phyloP scores from a whole-genome alignment of 2,329 filamentous ascomycete genomes.

The Trichoderma polysporum region DNA sequence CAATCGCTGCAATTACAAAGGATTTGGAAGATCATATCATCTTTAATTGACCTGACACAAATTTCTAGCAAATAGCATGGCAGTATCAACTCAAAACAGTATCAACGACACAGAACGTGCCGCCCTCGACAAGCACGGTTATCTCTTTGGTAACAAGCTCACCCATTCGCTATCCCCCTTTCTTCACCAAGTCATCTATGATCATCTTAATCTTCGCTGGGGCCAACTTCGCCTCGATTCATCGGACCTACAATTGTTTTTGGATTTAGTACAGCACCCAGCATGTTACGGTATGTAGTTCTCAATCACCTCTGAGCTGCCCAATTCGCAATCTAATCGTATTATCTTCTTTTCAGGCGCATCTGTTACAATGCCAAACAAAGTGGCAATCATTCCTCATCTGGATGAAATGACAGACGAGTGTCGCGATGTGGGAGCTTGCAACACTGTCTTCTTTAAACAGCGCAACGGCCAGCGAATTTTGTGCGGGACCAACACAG shows the following conservation, averaged over 20 bases:
- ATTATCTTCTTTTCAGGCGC: not conserved
- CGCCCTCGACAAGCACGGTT: conserved; percentile 9
- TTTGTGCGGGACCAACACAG: conserved; percentile 14
- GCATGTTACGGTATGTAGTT: conserved; percentile 7
- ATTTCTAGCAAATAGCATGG: not conserved
- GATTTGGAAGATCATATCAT: not conserved
- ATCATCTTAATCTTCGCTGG: conserved; percentile 10
- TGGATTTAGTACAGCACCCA: conserved; percentile 7
- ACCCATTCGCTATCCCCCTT: conserved; percentile 15
- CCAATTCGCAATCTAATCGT: not conserved
- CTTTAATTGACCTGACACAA: not conserved
- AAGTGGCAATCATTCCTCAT: conserved; percentile 10
- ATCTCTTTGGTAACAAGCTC: conserved; percentile 13
- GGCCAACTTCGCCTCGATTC: conserved; percentile 12
- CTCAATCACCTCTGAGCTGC: not conserved
- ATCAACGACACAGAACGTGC: not conserved
- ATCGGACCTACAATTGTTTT: not conserved
- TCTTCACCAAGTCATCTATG: conserved; percentile 16
- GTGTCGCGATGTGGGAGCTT: conserved; percentile 14
- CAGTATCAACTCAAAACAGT: not conserved
- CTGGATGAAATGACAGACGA: conserved; percentile 17
- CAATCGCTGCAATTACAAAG: not conserved
- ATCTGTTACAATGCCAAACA: conserved; percentile 17
- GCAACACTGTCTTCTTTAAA: conserved; percentile 18
- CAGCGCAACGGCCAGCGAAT: not conserved